Evolutionary conservation across 495 filamentous ascomycete species (phyloP).

Genomic region (Hypoxylon cercidicola): DNA sequence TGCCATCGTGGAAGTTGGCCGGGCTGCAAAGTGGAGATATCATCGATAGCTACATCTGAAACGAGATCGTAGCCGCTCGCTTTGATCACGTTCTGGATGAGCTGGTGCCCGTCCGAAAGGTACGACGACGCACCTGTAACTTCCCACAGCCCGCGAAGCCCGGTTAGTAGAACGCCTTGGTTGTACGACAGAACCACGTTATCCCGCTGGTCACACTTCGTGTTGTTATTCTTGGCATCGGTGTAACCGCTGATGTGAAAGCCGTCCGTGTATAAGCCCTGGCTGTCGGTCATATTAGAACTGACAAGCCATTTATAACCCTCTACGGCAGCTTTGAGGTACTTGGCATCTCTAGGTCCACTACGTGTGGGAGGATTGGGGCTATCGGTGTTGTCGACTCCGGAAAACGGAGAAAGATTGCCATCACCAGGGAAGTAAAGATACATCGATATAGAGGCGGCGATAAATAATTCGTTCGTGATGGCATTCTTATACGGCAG

Average conservation of each 20-base stretch:
- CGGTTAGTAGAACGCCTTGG: slow-evolving; percentile 92
- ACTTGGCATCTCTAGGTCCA: slow-evolving; percentile 68
- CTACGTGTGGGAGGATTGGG: not conserved
- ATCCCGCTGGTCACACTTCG: slow-evolving; percentile 79
- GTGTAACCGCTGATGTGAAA: slow-evolving; percentile 84
- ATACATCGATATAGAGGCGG: slow-evolving; percentile 90
- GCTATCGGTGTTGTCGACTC: not conserved
- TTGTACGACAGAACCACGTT: slow-evolving; percentile 97
- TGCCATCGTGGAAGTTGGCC: slow-evolving; percentile 66
- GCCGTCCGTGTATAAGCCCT: slow-evolving; percentile 88
- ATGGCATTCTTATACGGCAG: slow-evolving; percentile 96
- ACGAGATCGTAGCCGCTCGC: slow-evolving; percentile 78
- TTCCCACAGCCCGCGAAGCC: slow-evolving; percentile 80
- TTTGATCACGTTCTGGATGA: slow-evolving; percentile 74
- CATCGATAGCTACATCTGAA: slow-evolving; percentile 47
- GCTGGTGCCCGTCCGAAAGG: slow-evolving; percentile 79
- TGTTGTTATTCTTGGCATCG: slow-evolving; percentile 58
- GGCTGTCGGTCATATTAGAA: slow-evolving; percentile 81
- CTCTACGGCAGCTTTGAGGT: slow-evolving; percentile 76
- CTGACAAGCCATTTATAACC: slow-evolving; percentile 81
- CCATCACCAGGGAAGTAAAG: slow-evolving; percentile 85
- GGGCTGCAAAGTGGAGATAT: slow-evolving; percentile 27
- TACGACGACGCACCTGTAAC: slow-evolving; percentile 73
- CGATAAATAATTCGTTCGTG: slow-evolving; percentile 91
- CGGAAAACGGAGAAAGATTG: slow-evolving; percentile 73